Percentiles rank a stretch among this genome's conserved stretches.
Evolutionary conservation across 2,329 filamentous ascomycete species (phyloP).

Genomic region (Daldinia sp.): DNA sequence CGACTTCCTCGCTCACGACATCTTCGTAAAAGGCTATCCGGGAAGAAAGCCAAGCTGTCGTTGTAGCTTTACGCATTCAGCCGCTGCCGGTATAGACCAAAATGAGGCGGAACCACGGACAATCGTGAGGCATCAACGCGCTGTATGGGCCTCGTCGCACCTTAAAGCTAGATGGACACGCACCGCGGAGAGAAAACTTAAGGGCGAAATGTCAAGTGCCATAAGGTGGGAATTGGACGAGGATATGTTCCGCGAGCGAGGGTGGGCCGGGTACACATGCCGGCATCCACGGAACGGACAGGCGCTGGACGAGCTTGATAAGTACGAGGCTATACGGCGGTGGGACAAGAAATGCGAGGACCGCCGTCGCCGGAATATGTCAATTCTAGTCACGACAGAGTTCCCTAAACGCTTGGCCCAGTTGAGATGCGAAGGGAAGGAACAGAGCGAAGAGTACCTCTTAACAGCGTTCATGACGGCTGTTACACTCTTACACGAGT

Average conservation of each 20-base stretch:
- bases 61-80: slow-evolving; percentile 29
- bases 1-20: slow-evolving; percentile 51
- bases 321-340: slow-evolving; percentile 44
- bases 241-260: slow-evolving; percentile 48
- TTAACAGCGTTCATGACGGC: slow-evolving; percentile 53
- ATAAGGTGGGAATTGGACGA: slow-evolving; percentile 52
- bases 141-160: slow-evolving; percentile 43
- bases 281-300: slow-evolving; percentile 47
- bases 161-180: slow-evolving; percentile 43
- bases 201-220: slow-evolving; percentile 36
- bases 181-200: slow-evolving; percentile 37
- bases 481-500: slow-evolving; percentile 53
- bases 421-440: slow-evolving; percentile 43
- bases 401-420: slow-evolving; percentile 48
- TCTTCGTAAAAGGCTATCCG: slow-evolving; percentile 49
- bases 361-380: slow-evolving; percentile 39
- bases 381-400: slow-evolving; percentile 50
- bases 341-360: slow-evolving; percentile 43
- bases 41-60: slow-evolving; percentile 41
- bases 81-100: neutral
- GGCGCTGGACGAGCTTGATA: slow-evolving; percentile 44
- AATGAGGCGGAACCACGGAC: slow-evolving; percentile 34
- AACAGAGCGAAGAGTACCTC: slow-evolving; percentile 51
- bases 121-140: slow-evolving; percentile 48
- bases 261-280: slow-evolving; percentile 54